phyloP scores from a whole-genome alignment of 1,139 yeast genomes.

The Eremothecium gossypii region DNA sequence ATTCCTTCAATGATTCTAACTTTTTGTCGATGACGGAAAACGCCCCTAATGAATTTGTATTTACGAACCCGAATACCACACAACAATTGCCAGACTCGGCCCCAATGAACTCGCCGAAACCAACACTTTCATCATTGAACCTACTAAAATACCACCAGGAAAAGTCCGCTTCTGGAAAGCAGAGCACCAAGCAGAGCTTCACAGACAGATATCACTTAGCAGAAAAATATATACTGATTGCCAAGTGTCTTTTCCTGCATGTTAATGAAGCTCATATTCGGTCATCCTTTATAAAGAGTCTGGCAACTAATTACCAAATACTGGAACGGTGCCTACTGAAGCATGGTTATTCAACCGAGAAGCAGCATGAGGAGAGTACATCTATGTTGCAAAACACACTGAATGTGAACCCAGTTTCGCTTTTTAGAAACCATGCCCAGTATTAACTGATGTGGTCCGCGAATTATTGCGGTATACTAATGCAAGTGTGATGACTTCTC shows the following conservation, averaged over 20 bases:
- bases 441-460: background rate
- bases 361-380: background rate
- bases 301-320: constrained; percentile 19
- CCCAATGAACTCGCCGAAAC: constrained; percentile 6
- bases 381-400: background rate
- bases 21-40: constrained; percentile 24
- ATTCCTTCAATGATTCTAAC: constrained; percentile 28
- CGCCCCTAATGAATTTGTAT: constrained; percentile 15
- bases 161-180: constrained; percentile 5
- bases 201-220: constrained; percentile 27
- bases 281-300: constrained; percentile 22
- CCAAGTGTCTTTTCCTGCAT: constrained; percentile 22
- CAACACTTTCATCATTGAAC: constrained; percentile 18
- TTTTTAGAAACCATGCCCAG: too few species aligned
- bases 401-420: too few species aligned
- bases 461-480: background rate
- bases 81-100: background rate
- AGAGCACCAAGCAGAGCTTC: constrained; percentile 20
- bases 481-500: constrained; percentile 35
- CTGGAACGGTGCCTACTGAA: constrained; percentile 11
- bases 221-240: constrained; percentile 22
- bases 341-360: background rate
- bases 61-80: constrained; percentile 6
- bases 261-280: constrained; percentile 21
- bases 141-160: constrained; percentile 12